Evolutionary conservation across 768 basidiomycete species (phyloP).

Genomic region (Melanogaster broomeanus): DNA sequence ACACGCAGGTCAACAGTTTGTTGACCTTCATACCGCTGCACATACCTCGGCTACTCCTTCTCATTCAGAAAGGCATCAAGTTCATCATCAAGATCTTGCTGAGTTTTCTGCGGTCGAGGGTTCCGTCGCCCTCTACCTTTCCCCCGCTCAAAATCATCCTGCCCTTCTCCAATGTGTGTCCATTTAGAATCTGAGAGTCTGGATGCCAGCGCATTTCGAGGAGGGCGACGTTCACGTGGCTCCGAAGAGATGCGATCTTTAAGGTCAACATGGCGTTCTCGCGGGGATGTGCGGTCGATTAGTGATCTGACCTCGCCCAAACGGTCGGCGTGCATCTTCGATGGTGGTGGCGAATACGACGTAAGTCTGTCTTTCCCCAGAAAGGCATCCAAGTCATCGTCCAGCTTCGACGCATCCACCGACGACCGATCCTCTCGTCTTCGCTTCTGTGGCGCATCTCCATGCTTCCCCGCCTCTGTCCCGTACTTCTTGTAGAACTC

Average conservation of each 20-base stretch:
- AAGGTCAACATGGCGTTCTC: constrained; percentile 43
- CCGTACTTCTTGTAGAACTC: constrained; percentile 82
- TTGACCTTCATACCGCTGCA: neutral
- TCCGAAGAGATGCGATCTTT: constrained; percentile 49
- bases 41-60: constrained; percentile 36
- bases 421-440: constrained; percentile 35
- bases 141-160: constrained; percentile 27
- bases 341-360: constrained; percentile 49
- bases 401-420: constrained; percentile 48
- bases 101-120: constrained; percentile 53
- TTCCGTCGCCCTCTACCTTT: constrained; percentile 40
- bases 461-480: constrained; percentile 59
- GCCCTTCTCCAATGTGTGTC: constrained; percentile 23
- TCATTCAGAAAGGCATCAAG: constrained; percentile 75
- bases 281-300: constrained; percentile 54
- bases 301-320: constrained; percentile 54
- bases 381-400: constrained; percentile 72
- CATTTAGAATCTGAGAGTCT: constrained; percentile 18
- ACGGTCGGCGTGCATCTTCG: constrained; percentile 71
- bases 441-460: constrained; percentile 39
- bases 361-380: constrained; percentile 46
- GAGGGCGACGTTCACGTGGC: constrained; percentile 40
- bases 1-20: constrained; percentile 3
- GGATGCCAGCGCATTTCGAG: constrained; percentile 21
- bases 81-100: constrained; percentile 81